phyloP scores from a whole-genome alignment of 2,329 filamentous ascomycete species.

The Teratosphaeria gauchensis region DNA sequence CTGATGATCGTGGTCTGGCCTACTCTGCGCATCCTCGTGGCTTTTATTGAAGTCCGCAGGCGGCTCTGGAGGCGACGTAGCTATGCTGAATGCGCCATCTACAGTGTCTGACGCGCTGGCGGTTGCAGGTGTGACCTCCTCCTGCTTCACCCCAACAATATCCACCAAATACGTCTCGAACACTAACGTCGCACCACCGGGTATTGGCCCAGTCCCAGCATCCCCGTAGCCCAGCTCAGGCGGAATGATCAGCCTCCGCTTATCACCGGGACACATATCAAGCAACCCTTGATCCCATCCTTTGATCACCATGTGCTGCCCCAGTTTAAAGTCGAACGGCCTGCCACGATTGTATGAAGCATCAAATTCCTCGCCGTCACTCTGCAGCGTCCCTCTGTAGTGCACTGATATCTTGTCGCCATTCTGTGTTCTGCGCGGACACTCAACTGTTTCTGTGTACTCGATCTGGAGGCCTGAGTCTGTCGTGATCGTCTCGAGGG shows the following conservation, averaged over 20 bases:
- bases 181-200: constrained; percentile 68
- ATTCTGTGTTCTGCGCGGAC: constrained; percentile 34
- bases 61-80: constrained; percentile 17
- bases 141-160: constrained; percentile 57
- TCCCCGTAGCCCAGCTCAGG: constrained; percentile 76
- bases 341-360: constrained; percentile 60
- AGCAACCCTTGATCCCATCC: constrained; percentile 88
- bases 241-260: constrained; percentile 79
- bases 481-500: constrained; percentile 7
- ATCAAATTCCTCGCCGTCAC: constrained; percentile 71
- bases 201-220: constrained; percentile 62
- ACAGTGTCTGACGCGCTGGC: constrained; percentile 3
- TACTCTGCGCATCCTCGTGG: constrained; percentile 7
- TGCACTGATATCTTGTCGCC: constrained; percentile 40
- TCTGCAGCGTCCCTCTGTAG: constrained; percentile 41
- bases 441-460: constrained; percentile 31
- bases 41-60: constrained; percentile 1
- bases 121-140: constrained; percentile 4
- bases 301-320: constrained; percentile 75
- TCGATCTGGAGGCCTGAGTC: constrained; percentile 28
- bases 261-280: constrained; percentile 94
- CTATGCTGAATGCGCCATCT: constrained; percentile 14
- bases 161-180: constrained; percentile 85
- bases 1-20: not conserved
- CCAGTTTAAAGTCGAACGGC: constrained; percentile 73